Percentiles rank a stretch among this genome's conserved stretches.
Conservation (phyloP, 2,329 filamentous ascomycete species). For the Pestalotiopsis fici region DNA sequence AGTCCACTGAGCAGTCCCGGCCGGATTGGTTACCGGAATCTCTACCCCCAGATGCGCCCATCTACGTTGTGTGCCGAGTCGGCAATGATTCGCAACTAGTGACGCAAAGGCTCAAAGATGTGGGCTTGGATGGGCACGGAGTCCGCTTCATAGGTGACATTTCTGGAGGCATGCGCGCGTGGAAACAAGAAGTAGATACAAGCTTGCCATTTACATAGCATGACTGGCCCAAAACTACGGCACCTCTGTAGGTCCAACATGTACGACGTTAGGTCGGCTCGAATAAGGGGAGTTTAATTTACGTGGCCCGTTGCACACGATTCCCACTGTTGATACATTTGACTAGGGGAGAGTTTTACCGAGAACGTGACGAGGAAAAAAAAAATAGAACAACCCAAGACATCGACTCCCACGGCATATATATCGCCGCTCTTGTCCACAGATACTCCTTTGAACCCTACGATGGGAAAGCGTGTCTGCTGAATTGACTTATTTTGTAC, state of each 20-base stretch:
- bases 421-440: not conserved
- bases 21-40: constrained; percentile 40
- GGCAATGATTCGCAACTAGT: constrained; percentile 80
- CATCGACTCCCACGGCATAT: not conserved
- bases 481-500: too few species aligned
- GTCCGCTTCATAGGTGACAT: constrained; percentile 69
- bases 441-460: not conserved
- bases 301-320: not conserved
- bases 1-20: constrained; percentile 19
- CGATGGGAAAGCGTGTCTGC: too few species aligned
- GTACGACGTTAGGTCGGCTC: not conserved
- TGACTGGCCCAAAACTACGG: not conserved
- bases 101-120: constrained; percentile 63
- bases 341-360: constrained; percentile 8
- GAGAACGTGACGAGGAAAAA: too few species aligned
- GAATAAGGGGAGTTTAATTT: constrained; percentile 10
- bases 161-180: constrained; percentile 69
- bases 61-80: constrained; percentile 73
- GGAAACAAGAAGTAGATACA: constrained; percentile 68
- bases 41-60: constrained; percentile 46
- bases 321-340: constrained; percentile 9
- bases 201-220: constrained; percentile 53
- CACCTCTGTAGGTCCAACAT: not conserved
- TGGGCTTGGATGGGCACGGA: constrained; percentile 53
- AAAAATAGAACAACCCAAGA: not conserved